Evolutionary conservation across 1,139 yeast genomes (phyloP).

Genomic region (Yamadazyma kanchanaburiensis): DNA sequence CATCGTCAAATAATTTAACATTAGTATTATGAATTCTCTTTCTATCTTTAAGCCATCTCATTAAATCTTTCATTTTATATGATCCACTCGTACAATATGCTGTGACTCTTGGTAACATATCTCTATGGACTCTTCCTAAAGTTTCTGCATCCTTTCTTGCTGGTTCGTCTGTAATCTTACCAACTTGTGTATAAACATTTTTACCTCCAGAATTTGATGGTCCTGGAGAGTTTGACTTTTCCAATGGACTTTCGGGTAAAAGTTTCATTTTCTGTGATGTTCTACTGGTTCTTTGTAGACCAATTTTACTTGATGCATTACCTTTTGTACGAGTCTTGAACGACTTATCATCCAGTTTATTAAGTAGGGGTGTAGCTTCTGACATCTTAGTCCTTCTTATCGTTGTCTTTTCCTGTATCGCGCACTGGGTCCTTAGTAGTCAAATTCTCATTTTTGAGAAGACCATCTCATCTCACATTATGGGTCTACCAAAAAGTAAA

Average conservation of each 20-base stretch:
- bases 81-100: slow-evolving; percentile 96
- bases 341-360: not conserved
- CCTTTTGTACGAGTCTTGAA: slow-evolving; percentile 4
- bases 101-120: slow-evolving; percentile 81
- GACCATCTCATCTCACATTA: too few species aligned
- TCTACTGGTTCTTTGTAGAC: slow-evolving; percentile 85
- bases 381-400: too few species aligned
- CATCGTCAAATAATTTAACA: slow-evolving; percentile 90
- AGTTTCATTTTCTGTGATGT: slow-evolving; percentile 84
- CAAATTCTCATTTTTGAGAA: too few species aligned
- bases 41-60: slow-evolving; percentile 81
- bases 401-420: too few species aligned
- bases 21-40: slow-evolving; percentile 70
- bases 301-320: slow-evolving; percentile 37
- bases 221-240: slow-evolving; percentile 19
- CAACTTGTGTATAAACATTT: slow-evolving; percentile 64
- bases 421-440: too few species aligned
- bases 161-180: slow-evolving; percentile 81
- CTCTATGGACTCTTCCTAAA: slow-evolving; percentile 85
- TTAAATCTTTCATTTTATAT: slow-evolving; percentile 80
- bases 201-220: not conserved
- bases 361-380: not conserved
- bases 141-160: slow-evolving; percentile 95
- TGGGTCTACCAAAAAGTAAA: too few species aligned
- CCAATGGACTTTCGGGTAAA: slow-evolving; percentile 72